Evolutionary conservation across 2,329 filamentous ascomycete species (phyloP), one percentile per base, ranked within the genome.

Genomic region (Xylariomycetidae sp.): DNA sequence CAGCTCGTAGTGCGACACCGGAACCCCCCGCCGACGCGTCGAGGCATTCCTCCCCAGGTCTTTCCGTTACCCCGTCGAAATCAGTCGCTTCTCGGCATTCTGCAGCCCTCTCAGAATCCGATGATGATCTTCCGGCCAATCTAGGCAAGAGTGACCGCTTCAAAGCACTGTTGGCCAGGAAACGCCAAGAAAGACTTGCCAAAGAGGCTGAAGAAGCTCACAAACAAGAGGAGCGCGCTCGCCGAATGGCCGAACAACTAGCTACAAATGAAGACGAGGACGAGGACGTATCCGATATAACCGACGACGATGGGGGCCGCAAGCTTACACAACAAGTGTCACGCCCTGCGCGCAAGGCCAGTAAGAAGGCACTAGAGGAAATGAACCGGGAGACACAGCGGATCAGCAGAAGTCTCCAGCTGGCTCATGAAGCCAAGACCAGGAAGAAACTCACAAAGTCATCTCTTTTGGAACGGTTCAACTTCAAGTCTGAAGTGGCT

Each of bases 381-480:
- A 96, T 98, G 83, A 84, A 85, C 49, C 78, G 88, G 37, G 92
- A 98, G 61, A 96, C 90, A 1, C 92, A 98, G 64, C 80, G 92
- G 18, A 77, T 98, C 64, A 82, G 78, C 46, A 77, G 92, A 45
- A 94, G 85, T 54, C 85, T 95, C 77, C 90, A 97, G 59, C 73
- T 98, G 30, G 79, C 85, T 2, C 89, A 97, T 58, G 82, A 95
- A 55, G 85, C 87, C 16, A 87, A 82, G 63, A 94, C 88, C 2
- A 89, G 85, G 61, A 97, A 92, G 69, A 94, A 88, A 64, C 85
- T 95, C 44, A 80, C 82, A 6, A 92, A 89, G 48, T 77, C 80
- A 23, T 85, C 85, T 38, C 69, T 98, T 2, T 85, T 97, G 51
- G 82, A 87, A 33, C 77, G 77, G 16, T 95, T 97, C 66, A 88